phyloP scores from a whole-genome alignment of 164 flowering plant genomes.

The Cinnamomum micranthum region DNA sequence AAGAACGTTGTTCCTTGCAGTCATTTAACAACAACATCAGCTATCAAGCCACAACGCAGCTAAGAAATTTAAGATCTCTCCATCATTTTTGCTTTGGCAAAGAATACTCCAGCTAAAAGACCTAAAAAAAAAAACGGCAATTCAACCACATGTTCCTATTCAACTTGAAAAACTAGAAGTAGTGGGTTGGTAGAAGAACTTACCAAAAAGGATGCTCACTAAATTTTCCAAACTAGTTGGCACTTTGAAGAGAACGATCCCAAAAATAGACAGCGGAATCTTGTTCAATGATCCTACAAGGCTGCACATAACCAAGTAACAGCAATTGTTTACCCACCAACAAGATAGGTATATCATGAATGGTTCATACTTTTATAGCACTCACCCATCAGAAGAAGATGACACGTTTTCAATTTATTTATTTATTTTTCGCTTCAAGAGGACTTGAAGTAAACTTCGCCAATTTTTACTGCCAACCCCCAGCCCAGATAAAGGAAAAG shows the following conservation, averaged over 20 bases:
- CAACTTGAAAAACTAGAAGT: not conserved
- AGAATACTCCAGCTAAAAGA: constrained; percentile 86
- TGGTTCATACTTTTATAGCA: not conserved
- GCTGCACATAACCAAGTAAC: constrained; percentile 37
- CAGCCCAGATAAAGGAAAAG: not conserved
- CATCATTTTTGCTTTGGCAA: constrained; percentile 80
- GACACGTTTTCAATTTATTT: not conserved
- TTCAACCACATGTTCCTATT: not conserved
- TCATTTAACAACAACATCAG: not conserved
- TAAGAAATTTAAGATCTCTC: constrained; percentile 30
- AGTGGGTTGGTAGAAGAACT: constrained; percentile 13
- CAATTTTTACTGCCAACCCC: too few relatives aligned
- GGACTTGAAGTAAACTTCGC: too few relatives aligned
- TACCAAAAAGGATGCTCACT: constrained; percentile 89
- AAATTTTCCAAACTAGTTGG: constrained; percentile 93
- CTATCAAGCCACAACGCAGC: not conserved
- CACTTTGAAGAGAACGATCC: constrained; percentile 83
- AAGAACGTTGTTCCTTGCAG: not conserved
- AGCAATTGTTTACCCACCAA: not conserved
- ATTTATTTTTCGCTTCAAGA: too few relatives aligned
- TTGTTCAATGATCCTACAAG: constrained; percentile 95
- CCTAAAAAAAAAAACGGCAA: constrained; percentile 35
- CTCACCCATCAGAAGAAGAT: not conserved
- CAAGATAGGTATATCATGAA: not conserved
- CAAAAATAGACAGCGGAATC: constrained; percentile 89